Evolutionary conservation across 208 protist species (phyloP), one percentile per base, ranked within the genome.

Genomic region (Leishmania martiniquensis): DNA sequence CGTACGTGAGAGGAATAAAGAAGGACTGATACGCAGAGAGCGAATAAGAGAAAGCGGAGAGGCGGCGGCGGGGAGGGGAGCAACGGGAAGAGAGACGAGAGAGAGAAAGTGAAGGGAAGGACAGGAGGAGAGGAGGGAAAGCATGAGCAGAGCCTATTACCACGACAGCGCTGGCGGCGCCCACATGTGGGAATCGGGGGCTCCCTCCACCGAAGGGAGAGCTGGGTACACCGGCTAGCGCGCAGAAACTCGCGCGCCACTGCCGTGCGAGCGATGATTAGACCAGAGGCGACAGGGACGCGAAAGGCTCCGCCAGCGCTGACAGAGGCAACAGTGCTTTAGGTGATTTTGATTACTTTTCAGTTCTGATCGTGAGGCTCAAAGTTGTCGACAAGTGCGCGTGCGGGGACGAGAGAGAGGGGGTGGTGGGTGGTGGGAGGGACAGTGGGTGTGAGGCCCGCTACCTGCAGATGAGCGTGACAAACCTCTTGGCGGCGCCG

Each of bases 41-140:
- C 20, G 20, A n/a, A n/a, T n/a, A n/a, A n/a, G n/a, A n/a, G n/a
- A n/a, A 25, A 29, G 52, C 17, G 22, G 15, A 29, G 29, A 57
- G 13, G n/a, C n/a, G n/a, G n/a, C n/a, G n/a, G n/a, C n/a, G n/a
- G n/a, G n/a, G n/a, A n/a, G n/a, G n/a, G n/a, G n/a, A n/a, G 49
- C 49, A 52, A 52, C 49, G 49, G 15, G 20, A 9, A 63, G 57
- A 63, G 29, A 37, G 20, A 13, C 12, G 7, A 39, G 29, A 63
- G 57, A 63, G 29, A 17, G 25, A 29, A 25, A 63, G n/a, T 12
- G 37, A 39, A 59, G 73, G 69, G 17, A 76, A 76, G 39, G 22
- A 45, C 12, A 39, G 34, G 12, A 59, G 55, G 22, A 37, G 10
- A 76, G 51, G 51, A 45, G 32, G 42, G 22, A 22, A 78, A 44